phyloP scores from a whole-genome alignment of 2,329 filamentous ascomycete species.

The Claviceps sp. region DNA sequence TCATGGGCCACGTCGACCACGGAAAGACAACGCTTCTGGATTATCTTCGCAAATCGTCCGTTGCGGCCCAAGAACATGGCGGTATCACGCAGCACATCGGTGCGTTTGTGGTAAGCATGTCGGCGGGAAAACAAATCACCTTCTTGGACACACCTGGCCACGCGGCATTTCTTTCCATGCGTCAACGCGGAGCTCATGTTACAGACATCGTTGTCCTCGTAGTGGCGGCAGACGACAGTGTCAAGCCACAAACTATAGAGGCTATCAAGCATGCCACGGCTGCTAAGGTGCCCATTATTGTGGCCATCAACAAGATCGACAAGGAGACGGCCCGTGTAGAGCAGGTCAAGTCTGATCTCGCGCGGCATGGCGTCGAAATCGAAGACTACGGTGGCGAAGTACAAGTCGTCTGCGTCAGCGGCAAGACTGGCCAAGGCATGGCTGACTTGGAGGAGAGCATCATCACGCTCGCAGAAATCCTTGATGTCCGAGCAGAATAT shows the following conservation, averaged over 20 bases:
- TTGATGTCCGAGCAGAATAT: conserved; percentile 73
- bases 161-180: conserved; percentile 90
- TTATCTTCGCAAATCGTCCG: conserved; percentile 81
- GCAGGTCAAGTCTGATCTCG: conserved; percentile 76
- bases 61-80: conserved; percentile 83
- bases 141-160: conserved; percentile 96
- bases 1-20: conserved; percentile 98
- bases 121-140: conserved; percentile 78
- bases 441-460: conserved; percentile 83
- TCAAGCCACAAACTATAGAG: conserved; percentile 94
- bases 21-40: conserved; percentile 96
- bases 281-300: conserved; percentile 86
- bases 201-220: conserved; percentile 96
- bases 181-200: conserved; percentile 85
- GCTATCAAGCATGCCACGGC: conserved; percentile 84
- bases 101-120: conserved; percentile 84
- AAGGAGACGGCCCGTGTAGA: conserved; percentile 72
- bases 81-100: conserved; percentile 98
- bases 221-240: conserved; percentile 91
- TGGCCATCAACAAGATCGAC: conserved; percentile 96
- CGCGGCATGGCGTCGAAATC: conserved; percentile 71
- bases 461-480: conserved; percentile 70
- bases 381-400: conserved; percentile 94
- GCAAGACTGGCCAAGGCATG: conserved; percentile 90
- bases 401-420: conserved; percentile 81